These are phyloP conservation scores for Lathyrus tuberosus DNA, from an alignment of 306 rosid species.

Conservation along the genomic window DNA sequence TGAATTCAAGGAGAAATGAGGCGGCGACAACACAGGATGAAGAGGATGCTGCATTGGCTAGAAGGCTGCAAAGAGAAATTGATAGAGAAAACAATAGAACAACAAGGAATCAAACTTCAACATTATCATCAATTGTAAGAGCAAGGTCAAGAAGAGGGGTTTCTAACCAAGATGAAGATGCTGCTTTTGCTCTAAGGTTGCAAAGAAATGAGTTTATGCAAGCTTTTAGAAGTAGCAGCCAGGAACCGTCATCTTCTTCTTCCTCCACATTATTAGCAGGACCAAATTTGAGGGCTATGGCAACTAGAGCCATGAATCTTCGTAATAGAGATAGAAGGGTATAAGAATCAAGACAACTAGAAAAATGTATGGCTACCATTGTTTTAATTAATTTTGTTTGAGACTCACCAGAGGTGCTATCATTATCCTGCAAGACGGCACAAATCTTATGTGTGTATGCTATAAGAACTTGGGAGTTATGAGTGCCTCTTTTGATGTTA, in stretches of 20 bases:
- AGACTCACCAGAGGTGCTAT: too few relatives aligned
- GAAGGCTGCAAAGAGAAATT: slow-evolving; percentile 41
- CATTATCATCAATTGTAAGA: slow-evolving; percentile 36
- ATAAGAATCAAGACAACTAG: neutral
- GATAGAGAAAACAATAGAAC: slow-evolving; percentile 6
- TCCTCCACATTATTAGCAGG: slow-evolving; percentile 52
- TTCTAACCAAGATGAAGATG: slow-evolving; percentile 76
- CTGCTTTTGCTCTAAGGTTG: slow-evolving; percentile 79
- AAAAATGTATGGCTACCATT: neutral
- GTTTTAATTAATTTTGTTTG: too few relatives aligned
- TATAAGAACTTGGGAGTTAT: too few relatives aligned
- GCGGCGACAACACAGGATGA: slow-evolving; percentile 33
- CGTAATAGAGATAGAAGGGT: slow-evolving; percentile 45
- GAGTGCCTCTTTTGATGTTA: too few relatives aligned
- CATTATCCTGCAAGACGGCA: too few relatives aligned
- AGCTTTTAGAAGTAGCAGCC: slow-evolving; percentile 56
- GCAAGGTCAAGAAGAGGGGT: slow-evolving; percentile 50
- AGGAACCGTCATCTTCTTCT: slow-evolving; percentile 42
- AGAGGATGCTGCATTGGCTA: slow-evolving; percentile 46
- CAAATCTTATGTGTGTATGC: too few relatives aligned
- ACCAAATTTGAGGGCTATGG: slow-evolving; percentile 73
- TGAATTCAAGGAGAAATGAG: slow-evolving; percentile 48
- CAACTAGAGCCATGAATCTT: slow-evolving; percentile 64
- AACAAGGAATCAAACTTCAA: neutral
- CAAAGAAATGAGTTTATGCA: slow-evolving; percentile 92